Base-by-base conservation (phyloP, 169 alveolate species). In the Cryptosporidium ubiquitum region DNA sequence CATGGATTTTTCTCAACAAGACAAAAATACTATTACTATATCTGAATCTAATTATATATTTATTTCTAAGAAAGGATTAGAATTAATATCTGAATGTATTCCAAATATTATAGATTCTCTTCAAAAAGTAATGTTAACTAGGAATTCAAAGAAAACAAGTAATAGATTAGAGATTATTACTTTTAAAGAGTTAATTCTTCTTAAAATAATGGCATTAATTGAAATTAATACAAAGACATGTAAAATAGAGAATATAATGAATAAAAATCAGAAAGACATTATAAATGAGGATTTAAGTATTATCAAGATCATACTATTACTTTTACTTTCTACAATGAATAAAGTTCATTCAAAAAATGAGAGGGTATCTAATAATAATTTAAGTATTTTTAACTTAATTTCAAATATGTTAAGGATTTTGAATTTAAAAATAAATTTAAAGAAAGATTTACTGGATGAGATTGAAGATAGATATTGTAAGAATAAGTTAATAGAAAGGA, bases 61-160 rank as follows among this genome's bases (percentile, higher is more conserved):
- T 3, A 29, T 79, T 7, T 79, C 79, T 10, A 61, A 40, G 23
- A 42, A 40, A 16, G 89, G 89, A 3, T 31, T 79, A 4, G 23
- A 40, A 23, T 16, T 60, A 7, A n/a, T 79, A 3, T 23, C n/a
- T 9, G 20, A 20, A 3, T 47, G 29, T n/a, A 79, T 61, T 61
- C 66, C 89, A 20, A 64, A 14, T 6, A 61, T 79, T 42, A 44
- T 79, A 2, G 23, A 49, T 9, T 79, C 89, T 18, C 33, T 79
- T 2, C 69, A 79, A 64, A 79, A 44, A 29, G 55, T 79, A 5
- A 79, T 79, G 14, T 37, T 31, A 3, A 64, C 35, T 6, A 58
- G 89, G 39, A 26, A 47, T 31, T 16, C 16, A 49, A 29, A 44
- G 18, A 79, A 18, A 20, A 61, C 20, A 12, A 79, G 26, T 26